These are phyloP conservation scores for Penium margaritaceum DNA, from an alignment of 139 green algal genomes.

Conservation along the genomic window DNA sequence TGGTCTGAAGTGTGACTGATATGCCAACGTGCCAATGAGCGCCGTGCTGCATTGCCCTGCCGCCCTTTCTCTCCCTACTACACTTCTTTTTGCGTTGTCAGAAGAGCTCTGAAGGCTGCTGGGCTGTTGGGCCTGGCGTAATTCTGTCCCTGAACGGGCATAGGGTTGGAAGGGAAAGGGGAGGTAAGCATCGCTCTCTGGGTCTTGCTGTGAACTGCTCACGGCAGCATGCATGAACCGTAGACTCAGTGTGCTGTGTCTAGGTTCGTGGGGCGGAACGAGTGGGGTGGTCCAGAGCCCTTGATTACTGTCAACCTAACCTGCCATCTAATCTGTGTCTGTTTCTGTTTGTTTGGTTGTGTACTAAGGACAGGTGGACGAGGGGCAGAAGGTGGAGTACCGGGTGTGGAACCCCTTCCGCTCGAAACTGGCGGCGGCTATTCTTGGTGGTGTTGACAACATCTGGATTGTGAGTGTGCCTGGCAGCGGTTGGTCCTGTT, in stretches of 20 bases:
- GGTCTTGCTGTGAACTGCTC: too few relatives aligned
- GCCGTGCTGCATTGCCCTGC: too few relatives aligned
- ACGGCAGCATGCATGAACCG: too few relatives aligned
- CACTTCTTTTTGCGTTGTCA: background rate
- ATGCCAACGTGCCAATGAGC: too few relatives aligned
- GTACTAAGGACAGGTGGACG: conserved; percentile 50
- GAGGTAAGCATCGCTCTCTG: too few relatives aligned
- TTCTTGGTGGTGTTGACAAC: conserved; percentile 96
- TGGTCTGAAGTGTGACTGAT: too few relatives aligned
- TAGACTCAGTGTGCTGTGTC: background rate
- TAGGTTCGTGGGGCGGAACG: background rate
- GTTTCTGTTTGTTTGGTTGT: background rate
- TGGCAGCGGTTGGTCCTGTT: background rate
- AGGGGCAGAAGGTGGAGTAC: conserved; percentile 90
- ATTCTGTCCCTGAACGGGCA: background rate
- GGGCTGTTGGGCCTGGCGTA: background rate
- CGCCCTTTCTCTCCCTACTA: too few relatives aligned
- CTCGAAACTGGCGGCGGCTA: conserved; percentile 92
- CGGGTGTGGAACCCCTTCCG: conserved; percentile 99
- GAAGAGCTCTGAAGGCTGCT: background rate
- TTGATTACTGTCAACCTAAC: background rate
- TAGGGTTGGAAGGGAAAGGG: background rate
- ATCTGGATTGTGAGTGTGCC: conserved; percentile 79
- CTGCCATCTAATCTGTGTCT: background rate
- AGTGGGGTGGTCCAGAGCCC: background rate